A percentile compares a stretch with the other conserved stretches of the same genome.
phyloP scores from a whole-genome alignment of 306 rosid genomes.

The Quercus dentata region DNA sequence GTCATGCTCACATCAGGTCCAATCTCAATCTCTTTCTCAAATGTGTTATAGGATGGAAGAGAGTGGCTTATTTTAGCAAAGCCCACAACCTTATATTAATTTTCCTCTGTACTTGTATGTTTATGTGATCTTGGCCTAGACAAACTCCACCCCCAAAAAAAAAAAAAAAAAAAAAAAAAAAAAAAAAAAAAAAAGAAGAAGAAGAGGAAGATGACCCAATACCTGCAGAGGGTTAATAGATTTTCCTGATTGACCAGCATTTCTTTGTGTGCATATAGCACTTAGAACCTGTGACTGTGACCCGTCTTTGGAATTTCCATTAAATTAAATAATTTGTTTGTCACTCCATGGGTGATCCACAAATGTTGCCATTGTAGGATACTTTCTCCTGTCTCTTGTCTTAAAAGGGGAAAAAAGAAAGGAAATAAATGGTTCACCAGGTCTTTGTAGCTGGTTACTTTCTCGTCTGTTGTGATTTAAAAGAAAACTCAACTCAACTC shows the following conservation, averaged over 20 bases:
- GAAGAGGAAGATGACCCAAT: no score
- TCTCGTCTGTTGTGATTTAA: no score
- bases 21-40: slow-evolving; percentile 1
- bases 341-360: no score
- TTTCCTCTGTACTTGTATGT: background rate
- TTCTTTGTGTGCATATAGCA: background rate
- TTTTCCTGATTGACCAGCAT: background rate
- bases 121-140: no score
- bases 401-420: background rate
- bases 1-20: slow-evolving; percentile 97
- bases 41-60: background rate
- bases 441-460: no score
- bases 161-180: no score
- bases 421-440: background rate
- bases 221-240: no score
- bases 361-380: no score
- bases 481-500: no score
- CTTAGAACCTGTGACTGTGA: background rate
- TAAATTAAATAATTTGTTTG: no score
- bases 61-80: background rate
- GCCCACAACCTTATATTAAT: background rate
- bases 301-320: background rate
- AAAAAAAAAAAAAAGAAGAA: no score
- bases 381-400: background rate
- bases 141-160: no score